Conservation (phyloP, 2,329 filamentous ascomycete species). For the Chrysoporthe cubensis region DNA sequence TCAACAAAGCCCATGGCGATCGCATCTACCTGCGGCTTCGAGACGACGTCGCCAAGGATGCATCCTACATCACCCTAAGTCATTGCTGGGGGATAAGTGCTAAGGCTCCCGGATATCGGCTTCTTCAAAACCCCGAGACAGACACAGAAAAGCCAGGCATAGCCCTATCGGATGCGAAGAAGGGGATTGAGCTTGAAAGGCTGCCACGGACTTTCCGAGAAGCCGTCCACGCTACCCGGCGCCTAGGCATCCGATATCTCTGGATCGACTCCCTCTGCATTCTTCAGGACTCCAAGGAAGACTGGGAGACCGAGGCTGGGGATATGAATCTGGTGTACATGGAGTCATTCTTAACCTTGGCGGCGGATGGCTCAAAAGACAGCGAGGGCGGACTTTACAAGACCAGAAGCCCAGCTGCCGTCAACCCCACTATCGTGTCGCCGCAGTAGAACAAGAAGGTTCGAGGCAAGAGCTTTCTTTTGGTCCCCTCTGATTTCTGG, state of each 20-base stretch:
- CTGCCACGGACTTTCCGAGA: neutral
- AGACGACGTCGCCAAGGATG: neutral
- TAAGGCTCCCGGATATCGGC: neutral
- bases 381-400: neutral
- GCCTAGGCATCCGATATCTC: neutral
- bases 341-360: neutral
- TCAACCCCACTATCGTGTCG: slow-evolving; percentile 2
- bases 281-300: slow-evolving; percentile 1
- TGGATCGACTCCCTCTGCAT: slow-evolving; percentile 7
- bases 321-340: slow-evolving; percentile 2
- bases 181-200: neutral
- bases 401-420: neutral
- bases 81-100: neutral
- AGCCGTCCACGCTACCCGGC: neutral
- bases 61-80: neutral
- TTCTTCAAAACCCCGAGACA: neutral
- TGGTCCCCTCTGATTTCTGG: neutral
- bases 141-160: neutral
- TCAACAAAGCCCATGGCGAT: neutral
- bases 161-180: neutral
- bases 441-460: neutral
- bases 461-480: slow-evolving; percentile 1
- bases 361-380: neutral
- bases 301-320: neutral
- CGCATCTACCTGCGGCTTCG: neutral